Base-by-base conservation (phyloP, 176 grass and related monocot species). In the Typha latifolia region DNA sequence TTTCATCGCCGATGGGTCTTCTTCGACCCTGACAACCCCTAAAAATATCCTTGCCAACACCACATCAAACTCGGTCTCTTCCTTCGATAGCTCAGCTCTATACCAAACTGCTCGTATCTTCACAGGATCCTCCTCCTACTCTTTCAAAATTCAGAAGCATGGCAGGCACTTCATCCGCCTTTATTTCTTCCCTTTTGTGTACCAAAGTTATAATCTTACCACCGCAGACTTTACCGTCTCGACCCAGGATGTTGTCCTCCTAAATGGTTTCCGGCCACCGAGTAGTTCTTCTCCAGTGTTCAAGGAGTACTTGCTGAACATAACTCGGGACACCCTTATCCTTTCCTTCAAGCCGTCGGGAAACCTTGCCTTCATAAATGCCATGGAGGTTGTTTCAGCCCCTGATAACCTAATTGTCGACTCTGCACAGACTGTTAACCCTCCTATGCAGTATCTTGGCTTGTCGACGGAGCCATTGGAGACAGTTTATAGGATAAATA, bases 151-250 rank as follows among this genome's bases (percentile, higher is more conserved):
- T 78, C 80, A 89, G 68, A 84, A 77, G 77, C 88, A 73, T 63
- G 88, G 93, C 5, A 70, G 93, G 21, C 93, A 96, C 75, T 96
- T 91, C 68, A 72, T 96, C 16, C 88, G 93, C 37, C 67, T 96
- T 47, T 83, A 96, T 62, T 91, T 96, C 78, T 96, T 84, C 69
- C 85, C 93, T 16, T 96, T 96, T 52, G 69, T 68, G 53, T 89
- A 84, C 75, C 78, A 86, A 70, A 86, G 51, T 3, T 91, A 91
- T 62, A 72, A 91, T 69, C 85, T 96, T 53, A 79, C 85, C 48
- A 75, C 81, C 0, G 82, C 88, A 62, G 84, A 86, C 62, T 91
- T 96, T 68, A 86, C 77, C 0, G 80, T 96, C 26, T 96, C 93
- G 0, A 96, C 93, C 14, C 88, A 96, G 79, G 93, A 91, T 80